Evolutionary conservation across 176 grass and related monocot genomes (phyloP).

Genomic region (Cenchrus purpureus): DNA sequence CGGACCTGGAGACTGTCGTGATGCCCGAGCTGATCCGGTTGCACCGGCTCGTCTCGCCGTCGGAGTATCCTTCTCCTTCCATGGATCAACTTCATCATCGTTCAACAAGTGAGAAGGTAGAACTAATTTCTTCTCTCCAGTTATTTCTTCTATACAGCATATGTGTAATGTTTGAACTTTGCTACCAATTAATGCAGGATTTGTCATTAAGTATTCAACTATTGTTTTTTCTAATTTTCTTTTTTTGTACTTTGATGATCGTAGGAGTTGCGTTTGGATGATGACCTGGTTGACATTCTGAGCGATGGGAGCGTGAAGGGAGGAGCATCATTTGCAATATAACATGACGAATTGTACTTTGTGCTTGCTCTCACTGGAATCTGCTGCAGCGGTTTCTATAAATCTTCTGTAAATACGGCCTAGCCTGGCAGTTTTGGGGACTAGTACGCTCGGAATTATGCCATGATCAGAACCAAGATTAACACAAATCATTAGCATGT

Average conservation of each 20-base stretch:
- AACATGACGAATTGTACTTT: slow-evolving; percentile 2
- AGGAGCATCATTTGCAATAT: slow-evolving; percentile 41
- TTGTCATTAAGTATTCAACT: background rate
- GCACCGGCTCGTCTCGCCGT: slow-evolving; percentile 46
- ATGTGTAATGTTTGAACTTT: background rate
- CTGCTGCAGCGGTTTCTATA: slow-evolving; percentile 17
- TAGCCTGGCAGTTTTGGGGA: background rate
- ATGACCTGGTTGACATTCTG: slow-evolving; percentile 42
- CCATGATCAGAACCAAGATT: background rate
- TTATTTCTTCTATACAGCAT: background rate
- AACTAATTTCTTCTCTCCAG: background rate
- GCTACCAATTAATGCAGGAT: background rate
- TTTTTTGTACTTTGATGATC: background rate
- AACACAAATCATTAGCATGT: background rate
- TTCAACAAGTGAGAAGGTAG: slow-evolving; percentile 45
- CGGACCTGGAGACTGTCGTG: slow-evolving; percentile 65
- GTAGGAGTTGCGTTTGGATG: slow-evolving; percentile 40
- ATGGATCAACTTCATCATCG: slow-evolving; percentile 32
- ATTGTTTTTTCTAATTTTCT: background rate
- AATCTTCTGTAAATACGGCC: slow-evolving; percentile 45
- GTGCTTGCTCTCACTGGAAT: background rate
- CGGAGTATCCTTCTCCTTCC: background rate
- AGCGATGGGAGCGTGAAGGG: background rate
- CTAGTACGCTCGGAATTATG: background rate
- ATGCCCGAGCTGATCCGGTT: slow-evolving; percentile 63